Evolutionary conservation across 148 eudicot genomes (phyloP).

Genomic region (Chenopodium suecicum): DNA sequence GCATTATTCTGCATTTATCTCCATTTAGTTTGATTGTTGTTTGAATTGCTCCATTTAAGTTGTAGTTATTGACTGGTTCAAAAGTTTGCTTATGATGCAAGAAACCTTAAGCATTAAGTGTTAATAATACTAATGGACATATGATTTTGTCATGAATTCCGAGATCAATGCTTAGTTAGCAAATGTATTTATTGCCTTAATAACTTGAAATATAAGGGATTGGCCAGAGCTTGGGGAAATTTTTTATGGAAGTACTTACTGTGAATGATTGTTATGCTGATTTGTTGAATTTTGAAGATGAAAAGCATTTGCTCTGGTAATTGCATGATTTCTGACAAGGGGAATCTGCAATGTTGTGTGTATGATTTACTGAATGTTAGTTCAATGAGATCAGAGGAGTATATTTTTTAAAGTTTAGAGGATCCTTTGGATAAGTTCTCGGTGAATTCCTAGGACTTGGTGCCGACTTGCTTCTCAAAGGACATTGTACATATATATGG

Average conservation of each 20-base stretch:
- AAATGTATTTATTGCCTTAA: too few relatives aligned
- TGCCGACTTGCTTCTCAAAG: neutral
- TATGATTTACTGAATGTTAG: neutral
- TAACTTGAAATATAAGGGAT: too few relatives aligned
- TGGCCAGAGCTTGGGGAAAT: too few relatives aligned
- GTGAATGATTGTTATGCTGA: neutral
- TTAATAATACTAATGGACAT: too few relatives aligned
- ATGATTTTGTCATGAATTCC: too few relatives aligned
- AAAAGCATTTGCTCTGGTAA: neutral
- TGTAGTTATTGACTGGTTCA: neutral
- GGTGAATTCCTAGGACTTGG: neutral
- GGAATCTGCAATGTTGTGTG: neutral
- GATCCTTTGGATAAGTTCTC: neutral
- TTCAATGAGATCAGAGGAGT: neutral
- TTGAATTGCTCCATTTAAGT: neutral
- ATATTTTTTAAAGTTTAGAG: neutral
- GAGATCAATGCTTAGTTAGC: too few relatives aligned
- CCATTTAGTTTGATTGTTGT: conserved; percentile 8
- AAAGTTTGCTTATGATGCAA: neutral
- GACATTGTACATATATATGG: neutral
- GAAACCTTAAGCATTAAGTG: too few relatives aligned
- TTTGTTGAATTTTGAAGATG: neutral
- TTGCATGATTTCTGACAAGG: neutral
- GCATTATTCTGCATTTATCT: neutral
- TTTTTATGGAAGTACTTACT: too few relatives aligned